Base-by-base conservation (phyloP, 1,284 basidiomycete genomes). In the Testicularia cyperi region DNA sequence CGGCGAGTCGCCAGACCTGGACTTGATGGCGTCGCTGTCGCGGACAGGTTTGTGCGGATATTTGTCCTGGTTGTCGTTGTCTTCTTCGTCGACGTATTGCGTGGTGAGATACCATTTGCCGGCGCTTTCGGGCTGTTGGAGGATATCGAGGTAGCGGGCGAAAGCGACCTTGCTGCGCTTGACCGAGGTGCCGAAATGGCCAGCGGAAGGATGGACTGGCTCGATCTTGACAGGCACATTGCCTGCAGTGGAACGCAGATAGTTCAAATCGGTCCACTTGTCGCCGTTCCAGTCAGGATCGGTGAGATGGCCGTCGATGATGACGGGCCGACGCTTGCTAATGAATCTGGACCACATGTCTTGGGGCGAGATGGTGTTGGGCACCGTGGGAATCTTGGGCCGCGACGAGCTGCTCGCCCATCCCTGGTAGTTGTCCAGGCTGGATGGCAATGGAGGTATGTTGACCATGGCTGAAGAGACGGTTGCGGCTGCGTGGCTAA, bases 61-160 rank as follows among this genome's bases (percentile, higher is more conserved):
- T n/a, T n/a, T n/a, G n/a, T n/a, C n/a, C n/a, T 40, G 33, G 1
- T 27, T 18, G n/a, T 36, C 30, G 16, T 49, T 40, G 9, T 53
- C 44, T 14, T 63, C 27, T 8, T 62, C 54, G 12, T 38, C 49
- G 21, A 54, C 56, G 44, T 76, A 76, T 38, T 76, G 74, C 14
- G 74, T 76, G 18, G 72, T 76, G 19, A 76, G 61, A 25, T 76
- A 76, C 53, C 61, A 72, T 15, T 65, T 57, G 5, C 67, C 69
- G 8, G 49, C 49, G 23, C 45, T 44, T 1, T 49, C 39, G 0
- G 44, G 32, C 33, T 72, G 57, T 20, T 65, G 38, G 8, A 76
- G 42, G 0, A 61, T 41, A 26, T 68, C 67, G 19, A 75, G 40
- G 38, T 60, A 74, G 18, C 63, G 38, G 8, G 36, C 31, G 34